Percentiles rank a stretch among this genome's conserved stretches.
Conservation (phyloP, 208 protist genomes). For the Trichomonas vaginalis region DNA sequence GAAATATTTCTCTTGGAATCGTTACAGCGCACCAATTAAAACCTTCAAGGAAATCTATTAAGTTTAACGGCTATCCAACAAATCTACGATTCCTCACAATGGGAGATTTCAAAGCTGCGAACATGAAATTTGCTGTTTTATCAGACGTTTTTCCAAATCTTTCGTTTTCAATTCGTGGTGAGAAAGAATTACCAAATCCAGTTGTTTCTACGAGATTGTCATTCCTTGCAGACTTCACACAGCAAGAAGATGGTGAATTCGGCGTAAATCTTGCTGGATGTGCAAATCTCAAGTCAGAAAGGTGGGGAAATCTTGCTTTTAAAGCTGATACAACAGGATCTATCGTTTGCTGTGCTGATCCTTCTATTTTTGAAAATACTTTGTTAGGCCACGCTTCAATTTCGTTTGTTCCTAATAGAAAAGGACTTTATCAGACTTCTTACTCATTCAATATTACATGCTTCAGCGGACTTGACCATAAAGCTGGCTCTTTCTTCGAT, state of each 20-base stretch:
- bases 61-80: neutral
- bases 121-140: neutral
- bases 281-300: neutral
- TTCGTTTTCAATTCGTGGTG: neutral
- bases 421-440: neutral
- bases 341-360: neutral
- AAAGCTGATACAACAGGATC: neutral
- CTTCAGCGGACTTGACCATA: neutral
- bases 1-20: neutral
- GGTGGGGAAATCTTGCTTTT: neutral
- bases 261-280: neutral
- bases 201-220: neutral
- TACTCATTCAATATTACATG: neutral
- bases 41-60: neutral
- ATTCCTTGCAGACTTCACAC: neutral
- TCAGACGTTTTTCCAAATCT: neutral
- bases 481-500: neutral
- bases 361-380: neutral
- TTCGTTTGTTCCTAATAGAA: neutral
- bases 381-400: neutral
- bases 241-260: neutral
- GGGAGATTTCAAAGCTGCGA: neutral
- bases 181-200: neutral
- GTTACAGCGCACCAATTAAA: neutral
- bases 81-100: neutral